Evolutionary conservation across 306 rosid species (phyloP).

Genomic region (Ceratonia siliqua): DNA sequence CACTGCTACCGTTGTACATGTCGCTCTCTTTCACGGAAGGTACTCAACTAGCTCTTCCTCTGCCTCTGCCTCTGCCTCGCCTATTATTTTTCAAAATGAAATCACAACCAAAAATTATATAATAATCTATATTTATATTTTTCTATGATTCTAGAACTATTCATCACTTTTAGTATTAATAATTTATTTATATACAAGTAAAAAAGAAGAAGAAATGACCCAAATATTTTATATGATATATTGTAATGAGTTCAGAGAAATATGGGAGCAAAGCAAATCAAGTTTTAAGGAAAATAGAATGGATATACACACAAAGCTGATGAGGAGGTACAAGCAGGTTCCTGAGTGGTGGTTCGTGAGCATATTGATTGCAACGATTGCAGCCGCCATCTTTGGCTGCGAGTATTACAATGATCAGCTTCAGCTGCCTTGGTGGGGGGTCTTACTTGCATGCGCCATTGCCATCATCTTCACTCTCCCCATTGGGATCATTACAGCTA

Average conservation of each 20-base stretch:
- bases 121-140: no score
- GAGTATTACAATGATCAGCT: slow-evolving; percentile 77
- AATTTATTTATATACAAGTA: no score
- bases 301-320: slow-evolving; percentile 83
- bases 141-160: no score
- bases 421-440: slow-evolving; percentile 99
- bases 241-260: slow-evolving; percentile 77
- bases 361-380: slow-evolving; percentile 61
- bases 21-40: slow-evolving; percentile 92
- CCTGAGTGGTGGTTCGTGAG: slow-evolving; percentile 91
- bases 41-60: background rate
- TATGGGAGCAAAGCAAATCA: slow-evolving; percentile 81
- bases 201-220: no score
- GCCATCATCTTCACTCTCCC: slow-evolving; percentile 92
- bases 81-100: no score
- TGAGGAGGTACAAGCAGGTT: slow-evolving; percentile 74
- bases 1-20: slow-evolving; percentile 77
- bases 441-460: slow-evolving; percentile 73
- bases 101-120: no score
- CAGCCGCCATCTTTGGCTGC: slow-evolving; percentile 58
- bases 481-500: slow-evolving; percentile 85
- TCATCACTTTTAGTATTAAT: no score
- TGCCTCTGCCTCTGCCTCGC: no score
- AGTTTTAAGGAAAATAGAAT: slow-evolving; percentile 55
- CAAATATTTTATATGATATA: no score